These are phyloP conservation scores for Stylosanthes scabra DNA, from an alignment of 331 rosid species.

Conservation along the genomic window DNA sequence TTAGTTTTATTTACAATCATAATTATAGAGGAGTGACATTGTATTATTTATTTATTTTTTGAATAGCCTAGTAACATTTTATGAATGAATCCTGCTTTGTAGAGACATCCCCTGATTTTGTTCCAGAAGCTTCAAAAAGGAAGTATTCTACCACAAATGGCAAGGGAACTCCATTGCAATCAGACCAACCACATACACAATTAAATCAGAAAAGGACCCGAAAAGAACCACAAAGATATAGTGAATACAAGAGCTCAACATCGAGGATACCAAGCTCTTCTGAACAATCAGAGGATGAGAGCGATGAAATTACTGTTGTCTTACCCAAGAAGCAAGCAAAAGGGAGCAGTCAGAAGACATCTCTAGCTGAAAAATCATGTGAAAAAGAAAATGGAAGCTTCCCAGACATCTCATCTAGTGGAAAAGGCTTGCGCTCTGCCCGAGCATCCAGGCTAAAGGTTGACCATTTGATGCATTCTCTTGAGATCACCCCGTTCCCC, in stretches of 20 bases:
- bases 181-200: conserved; percentile 43
- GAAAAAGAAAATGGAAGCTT: conserved; percentile 39
- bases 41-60: neutral
- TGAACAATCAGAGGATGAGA: conserved; percentile 51
- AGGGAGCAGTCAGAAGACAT: conserved; percentile 35
- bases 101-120: conserved; percentile 62
- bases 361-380: conserved; percentile 34
- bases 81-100: conserved; percentile 39
- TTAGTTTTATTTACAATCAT: neutral
- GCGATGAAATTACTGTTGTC: conserved; percentile 39
- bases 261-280: conserved; percentile 40
- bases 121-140: conserved; percentile 48
- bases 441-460: conserved; percentile 52
- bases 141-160: conserved; percentile 45
- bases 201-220: conserved; percentile 41
- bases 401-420: conserved; percentile 43
- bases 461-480: conserved; percentile 26
- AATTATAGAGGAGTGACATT: neutral
- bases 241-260: conserved; percentile 35
- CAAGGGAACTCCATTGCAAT: conserved; percentile 39
- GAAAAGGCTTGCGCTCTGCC: conserved; percentile 30
- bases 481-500: neutral
- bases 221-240: conserved; percentile 45
- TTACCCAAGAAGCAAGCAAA: conserved; percentile 46
- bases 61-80: conserved; percentile 12